phyloP scores from a whole-genome alignment of 495 filamentous ascomycete genomes.

The Pyrenopolyporus hunteri region DNA sequence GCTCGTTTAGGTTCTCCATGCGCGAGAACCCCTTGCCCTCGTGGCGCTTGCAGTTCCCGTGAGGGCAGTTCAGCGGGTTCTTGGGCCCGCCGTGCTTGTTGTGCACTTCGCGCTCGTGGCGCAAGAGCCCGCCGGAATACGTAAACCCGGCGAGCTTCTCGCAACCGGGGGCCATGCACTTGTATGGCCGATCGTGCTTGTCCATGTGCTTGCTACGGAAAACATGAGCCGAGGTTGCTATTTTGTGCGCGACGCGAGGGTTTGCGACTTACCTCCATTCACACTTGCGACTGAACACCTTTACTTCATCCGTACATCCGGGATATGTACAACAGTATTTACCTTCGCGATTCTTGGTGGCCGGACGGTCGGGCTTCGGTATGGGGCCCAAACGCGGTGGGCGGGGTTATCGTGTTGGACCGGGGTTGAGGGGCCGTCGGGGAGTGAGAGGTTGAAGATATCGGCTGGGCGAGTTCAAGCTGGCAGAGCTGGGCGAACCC shows the following conservation, averaged over 20 bases:
- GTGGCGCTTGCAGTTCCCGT: slow-evolving; percentile 79
- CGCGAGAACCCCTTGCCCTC: slow-evolving; percentile 80
- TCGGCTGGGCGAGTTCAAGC: slow-evolving; percentile 4
- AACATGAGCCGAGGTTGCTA: slow-evolving; percentile 10
- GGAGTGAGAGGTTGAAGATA: slow-evolving; percentile 12
- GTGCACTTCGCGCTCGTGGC: slow-evolving; percentile 92
- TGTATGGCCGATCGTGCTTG: slow-evolving; percentile 92
- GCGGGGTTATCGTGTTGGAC: background rate
- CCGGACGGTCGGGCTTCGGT: slow-evolving; percentile 55
- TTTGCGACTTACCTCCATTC: slow-evolving; percentile 81
- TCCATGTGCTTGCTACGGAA: slow-evolving; percentile 87
- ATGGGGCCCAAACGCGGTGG: slow-evolving; percentile 52
- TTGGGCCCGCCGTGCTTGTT: slow-evolving; percentile 82
- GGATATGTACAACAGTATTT: slow-evolving; percentile 72
- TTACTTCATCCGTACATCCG: slow-evolving; percentile 61
- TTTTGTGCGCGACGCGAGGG: background rate
- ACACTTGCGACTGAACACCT: slow-evolving; percentile 78
- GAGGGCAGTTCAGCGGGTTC: slow-evolving; percentile 77
- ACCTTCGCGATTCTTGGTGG: slow-evolving; percentile 65
- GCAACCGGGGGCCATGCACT: slow-evolving; percentile 75
- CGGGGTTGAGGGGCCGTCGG: slow-evolving; percentile 3
- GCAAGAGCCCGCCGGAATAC: slow-evolving; percentile 84
- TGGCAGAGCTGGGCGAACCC: slow-evolving; percentile 21
- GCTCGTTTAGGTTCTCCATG: slow-evolving; percentile 87
- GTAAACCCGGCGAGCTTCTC: slow-evolving; percentile 93